Evolutionary conservation across 768 basidiomycete genomes (phyloP).

Genomic region (Panaeolus cyanescens): DNA sequence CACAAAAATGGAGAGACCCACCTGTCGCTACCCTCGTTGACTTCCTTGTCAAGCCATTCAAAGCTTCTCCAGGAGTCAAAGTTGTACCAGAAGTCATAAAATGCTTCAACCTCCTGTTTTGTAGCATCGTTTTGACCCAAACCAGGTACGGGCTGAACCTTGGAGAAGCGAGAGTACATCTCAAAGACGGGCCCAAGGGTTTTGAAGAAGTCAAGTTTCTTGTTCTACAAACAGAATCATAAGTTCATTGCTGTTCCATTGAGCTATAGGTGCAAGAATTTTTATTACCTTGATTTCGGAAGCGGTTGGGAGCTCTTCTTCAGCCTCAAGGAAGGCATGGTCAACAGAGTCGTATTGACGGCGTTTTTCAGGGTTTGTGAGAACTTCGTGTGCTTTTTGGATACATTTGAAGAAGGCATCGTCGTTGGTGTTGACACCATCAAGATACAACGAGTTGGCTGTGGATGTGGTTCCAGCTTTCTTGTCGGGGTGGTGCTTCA

Average conservation of each 20-base stretch:
- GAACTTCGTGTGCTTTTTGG: slow-evolving; percentile 95
- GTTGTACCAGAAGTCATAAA: slow-evolving; percentile 99
- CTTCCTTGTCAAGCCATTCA: slow-evolving; percentile 98
- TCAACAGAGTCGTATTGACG: slow-evolving; percentile 98
- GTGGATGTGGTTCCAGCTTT: slow-evolving; percentile 52
- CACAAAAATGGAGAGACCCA: slow-evolving; percentile 34
- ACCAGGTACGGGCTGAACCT: slow-evolving; percentile 76
- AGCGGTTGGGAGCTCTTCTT: slow-evolving; percentile 75
- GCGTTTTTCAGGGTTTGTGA: slow-evolving; percentile 83
- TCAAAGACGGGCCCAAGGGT: slow-evolving; percentile 82
- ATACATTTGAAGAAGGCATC: slow-evolving; percentile 99
- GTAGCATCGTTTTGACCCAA: slow-evolving; percentile 71
- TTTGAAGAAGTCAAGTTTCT: slow-evolving; percentile 69
- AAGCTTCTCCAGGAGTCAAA: slow-evolving; percentile 99
- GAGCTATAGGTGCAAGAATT: neutral
- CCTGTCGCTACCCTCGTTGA: slow-evolving; percentile 97
- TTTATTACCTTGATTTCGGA: slow-evolving; percentile 56
- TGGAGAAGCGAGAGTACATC: slow-evolving; percentile 92
- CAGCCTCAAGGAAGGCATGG: slow-evolving; percentile 68
- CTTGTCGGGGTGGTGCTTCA: slow-evolving; percentile 98
- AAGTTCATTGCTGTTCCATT: neutral
- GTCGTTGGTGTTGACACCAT: slow-evolving; percentile 78
- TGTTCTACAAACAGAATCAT: slow-evolving; percentile 32
- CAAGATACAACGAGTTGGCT: slow-evolving; percentile 41
- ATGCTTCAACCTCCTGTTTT: slow-evolving; percentile 84